Evolutionary conservation across 2,329 filamentous ascomycete genomes (phyloP), one percentile per base, ranked within the genome.

Genomic region (Claviceps sp.): DNA sequence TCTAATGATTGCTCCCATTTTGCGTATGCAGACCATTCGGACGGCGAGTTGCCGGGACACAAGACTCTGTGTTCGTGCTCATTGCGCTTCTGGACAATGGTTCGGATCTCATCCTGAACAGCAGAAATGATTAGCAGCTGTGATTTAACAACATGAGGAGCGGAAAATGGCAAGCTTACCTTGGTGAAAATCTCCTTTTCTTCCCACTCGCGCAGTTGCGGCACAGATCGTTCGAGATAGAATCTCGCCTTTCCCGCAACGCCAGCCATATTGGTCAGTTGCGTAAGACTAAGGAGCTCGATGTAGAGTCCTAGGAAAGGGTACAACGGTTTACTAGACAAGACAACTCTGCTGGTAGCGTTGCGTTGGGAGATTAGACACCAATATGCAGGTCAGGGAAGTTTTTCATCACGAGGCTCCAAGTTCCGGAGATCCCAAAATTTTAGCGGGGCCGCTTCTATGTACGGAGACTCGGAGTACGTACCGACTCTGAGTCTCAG

Each of bases 181-280:
- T 85, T 83, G 55, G 78, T 81, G 71, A 98, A 98, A 60, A 98
- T 86, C 61, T 88, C 84, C 68, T 95, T 96, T 58, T 87, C 81
- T 69, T 95, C 87, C 67, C 89, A 94, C 62, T 95, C 89, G 56
- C 89, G 88, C 53, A 98, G 78, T 67, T 97, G 90, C 16, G 90
- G 89, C 44, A 96, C 87, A 2, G 87, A 85, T 60, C 91, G 85
- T 72, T 98, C 93, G 57, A 97, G 79, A 69, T 87, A 96, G 70
- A 91, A 97, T 54, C 91, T 87, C 52, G 91, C 93, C 70, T 96
- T 97, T 64, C 97, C 93, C 57, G 87, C 85, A 54, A 93, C 84
- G 43, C 82, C 85, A 1, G 89, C 80, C 89, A 95, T 95, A 54
- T 49, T 22, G n/a, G 5, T 11, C 9, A 11, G 36, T 11, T 37